Base-by-base conservation (phyloP, 2,329 filamentous ascomycete genomes). In the Chrysoporthe deuterocubensis region DNA sequence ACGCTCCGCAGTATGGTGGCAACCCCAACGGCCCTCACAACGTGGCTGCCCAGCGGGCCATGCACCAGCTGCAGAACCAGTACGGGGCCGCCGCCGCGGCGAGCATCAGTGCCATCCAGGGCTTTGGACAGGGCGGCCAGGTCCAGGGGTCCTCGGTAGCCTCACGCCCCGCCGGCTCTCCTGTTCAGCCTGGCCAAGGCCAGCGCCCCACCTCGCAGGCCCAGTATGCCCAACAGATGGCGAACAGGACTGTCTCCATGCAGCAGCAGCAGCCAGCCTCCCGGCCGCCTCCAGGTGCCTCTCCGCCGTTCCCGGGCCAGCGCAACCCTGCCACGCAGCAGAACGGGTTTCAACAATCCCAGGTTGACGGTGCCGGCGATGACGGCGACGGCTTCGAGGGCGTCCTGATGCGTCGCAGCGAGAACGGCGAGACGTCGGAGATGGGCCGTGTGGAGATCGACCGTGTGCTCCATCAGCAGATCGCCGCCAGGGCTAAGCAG, bases 351-450 rank as follows among this genome's bases (percentile, higher is more conserved):
- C 73, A 76, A 9, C 72, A 77, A 37, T 80, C 89, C 34, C 92
- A 97, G 77, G 90, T 90, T 16, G 95, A 98, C 75, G 95, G 94
- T 62, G 81, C 91, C 43, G 83, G 79, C 60, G 90, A 89, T 70
- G 90, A 89, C 71, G 54, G 42, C 54, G 90, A 89, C 71, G 54
- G 42, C 54, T 86, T 87, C 48, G 80, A 85, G 67, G 87, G 85
- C 9, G 81, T 92, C 52, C 79, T 93, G 56, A 82, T 90, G 74
- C 84, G 85, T 70, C 82, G 85, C 56, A 82, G 84, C 67, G 81
- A 83, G 4, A 78, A 84, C 48, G 88, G 87, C 7, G 83, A 86
- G 71, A 80, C 83, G 60, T 80, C 80, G 42, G 86, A 84, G 79
- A 85, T 85, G 80, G 87, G 85, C 34, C 82, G 87, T 63, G 78